Percentiles rank a stretch among this genome's conserved stretches.
phyloP scores from a whole-genome alignment of 441 rosid species.

The Adansonia gregorii region DNA sequence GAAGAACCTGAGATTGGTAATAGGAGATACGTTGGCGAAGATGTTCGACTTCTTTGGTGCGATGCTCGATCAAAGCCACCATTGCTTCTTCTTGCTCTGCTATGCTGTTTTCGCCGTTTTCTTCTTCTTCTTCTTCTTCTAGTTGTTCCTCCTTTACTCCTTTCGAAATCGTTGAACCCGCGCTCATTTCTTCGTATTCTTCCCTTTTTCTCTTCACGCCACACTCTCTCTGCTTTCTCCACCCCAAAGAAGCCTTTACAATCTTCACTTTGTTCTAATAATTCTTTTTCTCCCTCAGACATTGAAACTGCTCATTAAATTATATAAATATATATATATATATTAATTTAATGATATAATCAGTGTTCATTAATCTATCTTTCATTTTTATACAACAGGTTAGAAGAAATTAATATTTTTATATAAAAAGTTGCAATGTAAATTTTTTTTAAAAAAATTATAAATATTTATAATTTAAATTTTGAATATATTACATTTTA shows the following conservation, averaged over 20 bases:
- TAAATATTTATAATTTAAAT: no score
- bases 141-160: constrained; percentile 38
- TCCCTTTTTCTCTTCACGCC: not conserved
- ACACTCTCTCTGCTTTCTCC: not conserved
- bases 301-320: no score
- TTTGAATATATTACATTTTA: no score
- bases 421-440: no score
- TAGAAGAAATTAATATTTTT: no score
- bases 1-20: constrained; percentile 70
- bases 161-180: constrained; percentile 37
- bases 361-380: no score
- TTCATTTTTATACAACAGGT: no score
- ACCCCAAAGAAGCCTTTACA: not conserved
- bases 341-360: no score
- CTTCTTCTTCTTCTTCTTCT: constrained; percentile 33
- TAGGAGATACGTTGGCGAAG: constrained; percentile 62
- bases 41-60: constrained; percentile 68
- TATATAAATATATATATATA: no score
- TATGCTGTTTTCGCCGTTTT: constrained; percentile 35
- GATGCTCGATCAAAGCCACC: constrained; percentile 76
- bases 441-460: no score
- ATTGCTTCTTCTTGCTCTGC: constrained; percentile 74
- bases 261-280: not conserved
- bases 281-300: no score
- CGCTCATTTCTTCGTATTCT: constrained; percentile 39